phyloP scores from a whole-genome alignment of 2,329 filamentous ascomycete species.

The Pseudogymnoascus sp. region DNA sequence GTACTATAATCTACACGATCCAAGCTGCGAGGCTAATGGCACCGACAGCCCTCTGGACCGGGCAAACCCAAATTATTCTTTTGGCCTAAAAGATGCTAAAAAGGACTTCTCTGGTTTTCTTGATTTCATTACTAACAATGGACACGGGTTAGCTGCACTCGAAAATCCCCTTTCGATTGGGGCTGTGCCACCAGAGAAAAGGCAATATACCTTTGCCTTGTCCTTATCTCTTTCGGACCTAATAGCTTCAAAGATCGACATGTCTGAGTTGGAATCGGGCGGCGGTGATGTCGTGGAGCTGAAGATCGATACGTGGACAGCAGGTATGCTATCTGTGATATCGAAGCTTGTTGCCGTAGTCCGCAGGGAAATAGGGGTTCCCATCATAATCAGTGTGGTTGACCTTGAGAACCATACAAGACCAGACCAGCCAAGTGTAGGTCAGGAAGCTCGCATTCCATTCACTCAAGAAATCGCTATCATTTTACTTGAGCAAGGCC shows the following conservation, averaged over 20 bases:
- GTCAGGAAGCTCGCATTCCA: neutral
- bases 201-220: constrained; percentile 59
- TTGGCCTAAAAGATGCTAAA: constrained; percentile 44
- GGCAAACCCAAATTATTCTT: constrained; percentile 36
- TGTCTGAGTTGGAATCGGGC: constrained; percentile 44
- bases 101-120: constrained; percentile 53
- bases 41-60: constrained; percentile 33
- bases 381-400: constrained; percentile 50
- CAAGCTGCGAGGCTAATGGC: constrained; percentile 28
- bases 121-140: constrained; percentile 46
- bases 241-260: constrained; percentile 38
- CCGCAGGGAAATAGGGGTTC: constrained; percentile 45
- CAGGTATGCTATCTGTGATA: constrained; percentile 39
- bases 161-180: constrained; percentile 53
- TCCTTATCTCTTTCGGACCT: constrained; percentile 53
- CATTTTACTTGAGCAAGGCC: constrained; percentile 51
- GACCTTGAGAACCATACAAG: constrained; percentile 27
- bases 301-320: constrained; percentile 49
- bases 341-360: constrained; percentile 49
- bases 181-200: constrained; percentile 49
- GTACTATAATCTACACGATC: constrained; percentile 48
- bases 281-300: constrained; percentile 52
- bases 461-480: constrained; percentile 35
- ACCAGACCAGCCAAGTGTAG: neutral
- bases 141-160: constrained; percentile 41